Evolutionary conservation across 2,329 filamentous ascomycete genomes (phyloP).

Genomic region (Cladosporium sp.): DNA sequence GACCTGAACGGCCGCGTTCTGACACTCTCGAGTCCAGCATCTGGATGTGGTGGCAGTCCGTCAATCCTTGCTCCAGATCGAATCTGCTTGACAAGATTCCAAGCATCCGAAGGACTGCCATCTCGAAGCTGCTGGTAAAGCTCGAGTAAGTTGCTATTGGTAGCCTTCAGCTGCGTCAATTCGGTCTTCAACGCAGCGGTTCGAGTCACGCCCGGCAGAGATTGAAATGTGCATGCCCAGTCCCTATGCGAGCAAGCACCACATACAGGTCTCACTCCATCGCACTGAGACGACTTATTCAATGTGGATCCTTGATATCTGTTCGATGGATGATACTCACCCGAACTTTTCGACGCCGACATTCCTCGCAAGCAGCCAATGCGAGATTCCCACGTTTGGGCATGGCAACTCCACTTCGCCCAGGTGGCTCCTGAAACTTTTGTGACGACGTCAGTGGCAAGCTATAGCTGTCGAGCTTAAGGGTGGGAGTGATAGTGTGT

Average conservation of each 20-base stretch:
- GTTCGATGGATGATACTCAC: background rate
- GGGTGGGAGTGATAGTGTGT: background rate
- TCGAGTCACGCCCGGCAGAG: background rate
- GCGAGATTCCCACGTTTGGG: background rate
- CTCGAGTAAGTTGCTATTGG: background rate
- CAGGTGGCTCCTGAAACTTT: background rate
- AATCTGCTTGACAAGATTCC: background rate
- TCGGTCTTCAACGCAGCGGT: constrained; percentile 4
- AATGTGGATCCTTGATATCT: too few species aligned
- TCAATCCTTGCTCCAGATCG: background rate
- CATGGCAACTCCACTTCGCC: background rate
- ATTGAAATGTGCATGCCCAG: background rate
- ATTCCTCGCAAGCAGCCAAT: background rate
- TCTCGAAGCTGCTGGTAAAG: background rate
- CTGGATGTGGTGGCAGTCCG: background rate
- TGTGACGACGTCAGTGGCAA: background rate
- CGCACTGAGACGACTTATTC: too few species aligned
- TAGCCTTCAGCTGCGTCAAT: background rate
- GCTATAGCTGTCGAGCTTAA: background rate
- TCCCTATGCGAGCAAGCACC: background rate
- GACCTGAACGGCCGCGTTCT: background rate
- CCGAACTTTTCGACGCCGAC: background rate
- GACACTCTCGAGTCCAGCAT: background rate
- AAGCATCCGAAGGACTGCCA: background rate
- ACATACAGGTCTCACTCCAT: background rate